phyloP scores from a whole-genome alignment of 129 eudicot species.

The carrot (Daucus carota) region DNA sequence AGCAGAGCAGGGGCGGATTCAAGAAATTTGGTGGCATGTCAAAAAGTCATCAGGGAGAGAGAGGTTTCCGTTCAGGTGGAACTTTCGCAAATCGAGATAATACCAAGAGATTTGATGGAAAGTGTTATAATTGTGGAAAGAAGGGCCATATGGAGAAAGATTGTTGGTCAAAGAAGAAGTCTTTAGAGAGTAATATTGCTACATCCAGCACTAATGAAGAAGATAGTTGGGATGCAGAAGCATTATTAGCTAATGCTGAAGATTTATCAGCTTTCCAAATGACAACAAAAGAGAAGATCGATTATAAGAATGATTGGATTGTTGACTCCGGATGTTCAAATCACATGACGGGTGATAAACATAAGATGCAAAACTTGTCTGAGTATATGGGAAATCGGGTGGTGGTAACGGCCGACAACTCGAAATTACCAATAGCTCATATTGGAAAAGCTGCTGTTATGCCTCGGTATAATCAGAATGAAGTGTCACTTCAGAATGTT shows the following conservation, averaged over 20 bases:
- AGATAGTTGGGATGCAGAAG: constrained; percentile 16
- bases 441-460: too few species aligned
- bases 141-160: constrained; percentile 14
- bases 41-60: background rate
- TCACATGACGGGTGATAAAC: too few species aligned
- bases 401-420: too few species aligned
- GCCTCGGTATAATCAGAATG: too few species aligned
- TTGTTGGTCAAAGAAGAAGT: constrained; percentile 5
- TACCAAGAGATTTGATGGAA: background rate
- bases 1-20: background rate
- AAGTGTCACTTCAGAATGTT: too few species aligned
- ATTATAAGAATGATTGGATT: too few species aligned
- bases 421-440: too few species aligned
- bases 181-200: constrained; percentile 7
- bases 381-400: too few species aligned
- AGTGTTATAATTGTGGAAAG: constrained; percentile 15
- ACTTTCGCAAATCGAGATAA: background rate
- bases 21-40: background rate
- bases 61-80: background rate
- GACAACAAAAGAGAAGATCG: background rate
- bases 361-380: too few species aligned
- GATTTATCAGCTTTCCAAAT: constrained; percentile 2
- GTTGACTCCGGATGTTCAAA: too few species aligned
- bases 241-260: background rate
- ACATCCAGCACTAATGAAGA: constrained; percentile 4